These are phyloP conservation scores for Xylaria sp. DNA, from an alignment of 2,329 filamentous ascomycete genomes.

Conservation along the genomic window DNA sequence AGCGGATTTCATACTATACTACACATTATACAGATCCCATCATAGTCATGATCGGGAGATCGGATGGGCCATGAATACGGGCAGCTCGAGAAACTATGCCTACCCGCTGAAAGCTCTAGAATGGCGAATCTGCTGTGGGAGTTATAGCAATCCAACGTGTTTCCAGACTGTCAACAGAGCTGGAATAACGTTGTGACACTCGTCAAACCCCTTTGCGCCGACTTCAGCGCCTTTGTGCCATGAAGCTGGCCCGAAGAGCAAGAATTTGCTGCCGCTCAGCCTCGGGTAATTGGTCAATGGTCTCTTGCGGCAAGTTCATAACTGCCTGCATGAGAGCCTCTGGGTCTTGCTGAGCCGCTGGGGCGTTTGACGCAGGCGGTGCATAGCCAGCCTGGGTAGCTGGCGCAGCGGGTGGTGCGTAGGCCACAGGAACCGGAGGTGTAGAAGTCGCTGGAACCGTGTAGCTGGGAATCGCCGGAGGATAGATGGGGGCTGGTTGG, in stretches of 20 bases:
- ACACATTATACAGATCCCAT: constrained; percentile 11
- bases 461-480: constrained; percentile 52
- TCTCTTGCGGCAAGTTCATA: constrained; percentile 79
- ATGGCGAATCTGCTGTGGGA: background rate
- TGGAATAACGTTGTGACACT: background rate
- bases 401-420: constrained; percentile 56
- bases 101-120: background rate
- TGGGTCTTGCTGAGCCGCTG: constrained; percentile 64
- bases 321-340: constrained; percentile 84
- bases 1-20: background rate
- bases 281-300: constrained; percentile 82
- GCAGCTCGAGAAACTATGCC: background rate
- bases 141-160: background rate
- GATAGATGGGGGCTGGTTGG: constrained; percentile 53
- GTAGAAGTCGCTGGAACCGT: constrained; percentile 57
- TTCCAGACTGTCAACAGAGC: background rate
- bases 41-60: constrained; percentile 1
- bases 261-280: constrained; percentile 83
- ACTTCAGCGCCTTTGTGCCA: constrained; percentile 36
- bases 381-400: constrained; percentile 54
- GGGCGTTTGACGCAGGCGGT: constrained; percentile 53
- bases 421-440: constrained; percentile 60
- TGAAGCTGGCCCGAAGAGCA: constrained; percentile 74
- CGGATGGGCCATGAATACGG: background rate
- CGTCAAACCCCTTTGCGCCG: background rate